Conservation (phyloP, 345 rosid genomes). For the Eucalyptus curtisii region DNA sequence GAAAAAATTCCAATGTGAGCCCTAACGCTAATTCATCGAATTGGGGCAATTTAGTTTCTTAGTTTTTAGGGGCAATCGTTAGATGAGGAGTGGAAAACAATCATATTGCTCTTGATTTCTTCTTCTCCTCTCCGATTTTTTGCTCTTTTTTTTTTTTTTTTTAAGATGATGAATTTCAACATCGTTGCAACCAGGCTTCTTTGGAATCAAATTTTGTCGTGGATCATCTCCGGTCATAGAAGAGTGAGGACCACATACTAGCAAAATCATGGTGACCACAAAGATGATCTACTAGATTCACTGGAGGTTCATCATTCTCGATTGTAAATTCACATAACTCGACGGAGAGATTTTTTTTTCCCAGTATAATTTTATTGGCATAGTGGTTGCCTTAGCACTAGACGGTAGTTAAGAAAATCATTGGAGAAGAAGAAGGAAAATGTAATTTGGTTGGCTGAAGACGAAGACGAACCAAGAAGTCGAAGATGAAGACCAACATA, state of each 20-base stretch:
- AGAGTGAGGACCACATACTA: not conserved
- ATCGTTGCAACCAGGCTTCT: not conserved
- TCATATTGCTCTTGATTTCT: not conserved
- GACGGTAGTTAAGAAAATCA: not conserved
- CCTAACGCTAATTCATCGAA: not conserved
- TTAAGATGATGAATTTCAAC: not conserved
- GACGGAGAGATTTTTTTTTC: no score
- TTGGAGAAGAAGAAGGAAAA: not conserved
- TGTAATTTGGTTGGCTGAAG: not conserved
- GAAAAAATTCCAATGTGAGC: not conserved
- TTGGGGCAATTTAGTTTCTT: not conserved
- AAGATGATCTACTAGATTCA: not conserved
- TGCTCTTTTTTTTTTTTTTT: not conserved
- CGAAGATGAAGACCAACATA: no score
- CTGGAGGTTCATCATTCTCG: no score
- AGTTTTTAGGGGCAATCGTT: not conserved
- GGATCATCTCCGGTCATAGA: rapidly evolving
- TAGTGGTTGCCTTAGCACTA: not conserved
- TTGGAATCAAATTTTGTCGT: not conserved
- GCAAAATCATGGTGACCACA: not conserved
- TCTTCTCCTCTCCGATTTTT: not conserved
- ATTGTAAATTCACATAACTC: not conserved
- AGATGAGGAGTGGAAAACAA: not conserved
- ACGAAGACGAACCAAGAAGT: no score
- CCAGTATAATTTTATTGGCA: no score